Base-by-base conservation (phyloP, 2,329 filamentous ascomycete species). In the Dactylellina drechsleri region DNA sequence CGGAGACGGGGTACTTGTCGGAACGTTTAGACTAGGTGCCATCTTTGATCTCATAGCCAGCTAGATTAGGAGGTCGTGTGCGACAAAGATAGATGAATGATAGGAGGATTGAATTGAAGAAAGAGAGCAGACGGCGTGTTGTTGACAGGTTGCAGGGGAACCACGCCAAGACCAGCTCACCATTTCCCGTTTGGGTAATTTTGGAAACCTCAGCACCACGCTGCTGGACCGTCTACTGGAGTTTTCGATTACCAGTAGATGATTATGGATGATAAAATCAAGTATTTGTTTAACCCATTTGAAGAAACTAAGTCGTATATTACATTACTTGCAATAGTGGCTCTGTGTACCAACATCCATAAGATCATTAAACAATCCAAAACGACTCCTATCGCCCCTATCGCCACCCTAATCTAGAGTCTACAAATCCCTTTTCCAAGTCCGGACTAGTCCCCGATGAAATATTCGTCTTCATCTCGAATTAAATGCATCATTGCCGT, bases 131-230 rank as follows among this genome's bases (percentile, higher is more conserved):
- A 10, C 2, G 23, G 23, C 31, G 31, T 36, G 31, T 36, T 36
- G 49, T 50, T 58, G 68, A 62, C 67, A 73, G 54, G 53, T 66
- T 66, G 53, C 28, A 43, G 61, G 36, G 18, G 45, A 66, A 18
- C 18, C 13, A 26, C 16, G 68, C 68, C 68, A 74, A 62, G 70
- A 47, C 16, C 13, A 3, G 16, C 26, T 36, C 15, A n/a, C 31
- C 31, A 31, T 62, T 67, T 62, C 70, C 70, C 4, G 36, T 61
- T 56, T 28, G 8, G 54, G 68, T 41, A 70, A 56, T 72, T 65
- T 31, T 36, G 18, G 18, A 16, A 66, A 49, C 50, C 50, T 61
- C 66, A 70, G 66, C 59, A 65, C 66, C 66, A 65, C 36, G 20
- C 4, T 2, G 7, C 13, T 4, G 8, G 13, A 40, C 59, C 52